Evolutionary conservation across 371 early-diverging fungal species (phyloP), one percentile per base, ranked within the genome.

Genomic region (Lichtheimia ornata): DNA sequence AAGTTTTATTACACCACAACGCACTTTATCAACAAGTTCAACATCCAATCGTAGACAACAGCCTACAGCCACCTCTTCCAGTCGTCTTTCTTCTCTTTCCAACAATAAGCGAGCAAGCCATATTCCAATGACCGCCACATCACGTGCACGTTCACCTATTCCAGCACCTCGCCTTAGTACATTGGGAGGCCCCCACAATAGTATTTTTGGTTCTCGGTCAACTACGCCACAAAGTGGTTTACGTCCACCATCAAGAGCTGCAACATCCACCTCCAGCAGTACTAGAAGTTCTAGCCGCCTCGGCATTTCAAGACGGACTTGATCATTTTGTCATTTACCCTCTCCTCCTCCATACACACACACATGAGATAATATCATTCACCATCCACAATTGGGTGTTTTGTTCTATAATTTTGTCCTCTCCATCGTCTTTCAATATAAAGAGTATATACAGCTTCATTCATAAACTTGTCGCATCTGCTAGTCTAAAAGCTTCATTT

Each of bases 231-330:
- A 43, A 24, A 41, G 35, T 35, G 35, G 35, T 35, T 22, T 49
- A 14, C 53, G 28, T 2, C 55, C 54, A 35, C 55, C 25, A 40
- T 40, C 61, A 28, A 24, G 35, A 53, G n/a, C 60, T 44, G 28
- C 43, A 61, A 54, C 44, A 43, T 49, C 50, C 22, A 54, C 28
- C 18, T 24, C 17, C 22, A 20, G 28, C 52, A 50, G 30, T 15
- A 54, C 54, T 18, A 18, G 64, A 54, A 58, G 53, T 42, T 28
- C 53, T 7, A 64, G 64, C 25, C 53, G 64, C 20, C 50, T 64
- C 40, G 64, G 64, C 57, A 63, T 56, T 50, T 15, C 57, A 0
- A 56, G 52, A 53, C 15, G 55, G 40, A 24, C 41, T 27, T 61
- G 47, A 28, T 54, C 27, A 3, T 35, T 7, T 43, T 43, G 11